Evolutionary conservation across 768 basidiomycete species (phyloP).

Genomic region (Boletus insuetus): DNA sequence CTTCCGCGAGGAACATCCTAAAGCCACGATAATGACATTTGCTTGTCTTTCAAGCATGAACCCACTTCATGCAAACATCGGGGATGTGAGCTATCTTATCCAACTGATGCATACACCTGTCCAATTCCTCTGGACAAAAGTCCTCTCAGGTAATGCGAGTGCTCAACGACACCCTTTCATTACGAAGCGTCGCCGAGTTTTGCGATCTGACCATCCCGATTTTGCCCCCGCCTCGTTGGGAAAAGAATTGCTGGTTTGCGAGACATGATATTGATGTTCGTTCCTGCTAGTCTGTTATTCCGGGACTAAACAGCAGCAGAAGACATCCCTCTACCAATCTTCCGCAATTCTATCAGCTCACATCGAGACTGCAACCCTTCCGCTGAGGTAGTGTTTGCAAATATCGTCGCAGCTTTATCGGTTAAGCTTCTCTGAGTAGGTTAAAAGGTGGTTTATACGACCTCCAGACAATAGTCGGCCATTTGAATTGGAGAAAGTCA

Average conservation of each 20-base stretch:
- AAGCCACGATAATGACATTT: slow-evolving; percentile 56
- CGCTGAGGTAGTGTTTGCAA: slow-evolving; percentile 46
- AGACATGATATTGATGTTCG: slow-evolving; percentile 15
- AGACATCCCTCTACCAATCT: slow-evolving; percentile 41
- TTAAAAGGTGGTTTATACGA: slow-evolving; percentile 35
- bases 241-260: slow-evolving; percentile 28
- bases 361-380: slow-evolving; percentile 57
- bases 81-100: slow-evolving; percentile 41
- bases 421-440: slow-evolving; percentile 21
- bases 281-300: slow-evolving; percentile 9
- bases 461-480: slow-evolving; percentile 43
- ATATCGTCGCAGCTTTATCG: background rate
- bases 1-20: slow-evolving; percentile 67
- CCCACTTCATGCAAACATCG: slow-evolving; percentile 32
- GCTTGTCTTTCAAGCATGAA: slow-evolving; percentile 51
- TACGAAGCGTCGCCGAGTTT: slow-evolving; percentile 49
- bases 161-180: slow-evolving; percentile 62
- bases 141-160: slow-evolving; percentile 38
- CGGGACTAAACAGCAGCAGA: slow-evolving; percentile 22
- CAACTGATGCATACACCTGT: background rate
- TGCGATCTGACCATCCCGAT: slow-evolving; percentile 53
- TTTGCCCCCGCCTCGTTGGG: slow-evolving; percentile 44
- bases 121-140: slow-evolving; percentile 24
- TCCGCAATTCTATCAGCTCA: slow-evolving; percentile 60
- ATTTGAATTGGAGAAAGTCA: slow-evolving; percentile 52